These are phyloP conservation scores for Erythrobasidium yunnanense DNA, from an alignment of 768 basidiomycete species.

Conservation along the genomic window DNA sequence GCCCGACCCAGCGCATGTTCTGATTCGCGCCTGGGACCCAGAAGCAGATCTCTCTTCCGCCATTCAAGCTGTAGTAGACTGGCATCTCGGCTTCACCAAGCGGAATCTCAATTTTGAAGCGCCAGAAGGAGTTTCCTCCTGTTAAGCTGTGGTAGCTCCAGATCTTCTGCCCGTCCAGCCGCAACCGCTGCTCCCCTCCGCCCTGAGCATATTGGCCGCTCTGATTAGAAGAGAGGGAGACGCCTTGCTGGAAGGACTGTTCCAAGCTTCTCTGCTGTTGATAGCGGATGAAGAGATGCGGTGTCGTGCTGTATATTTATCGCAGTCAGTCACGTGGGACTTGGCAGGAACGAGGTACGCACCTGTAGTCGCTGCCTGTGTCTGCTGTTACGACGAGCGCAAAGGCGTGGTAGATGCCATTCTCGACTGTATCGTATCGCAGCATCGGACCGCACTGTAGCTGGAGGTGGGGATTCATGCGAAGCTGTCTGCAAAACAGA, in stretches of 20 bases:
- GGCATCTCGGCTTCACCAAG: conserved; percentile 60
- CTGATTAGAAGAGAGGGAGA: conserved; percentile 19
- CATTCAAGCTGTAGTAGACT: conserved; percentile 70
- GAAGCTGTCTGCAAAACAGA: background rate
- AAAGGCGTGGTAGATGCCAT: conserved; percentile 74
- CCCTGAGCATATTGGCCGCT: background rate
- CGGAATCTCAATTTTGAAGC: conserved; percentile 76
- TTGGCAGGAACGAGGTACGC: too few species aligned
- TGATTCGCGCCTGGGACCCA: conserved; percentile 66
- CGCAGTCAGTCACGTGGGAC: too few species aligned
- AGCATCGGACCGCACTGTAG: conserved; percentile 35
- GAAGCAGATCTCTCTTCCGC: conserved; percentile 53
- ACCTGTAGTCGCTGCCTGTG: conserved; percentile 65
- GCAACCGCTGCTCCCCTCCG: background rate
- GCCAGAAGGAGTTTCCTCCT: conserved; percentile 86
- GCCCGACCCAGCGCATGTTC: conserved; percentile 82
- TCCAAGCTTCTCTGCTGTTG: background rate
- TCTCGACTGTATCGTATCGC: conserved; percentile 60
- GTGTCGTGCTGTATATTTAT: conserved; percentile 23
- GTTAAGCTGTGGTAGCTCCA: conserved; percentile 35
- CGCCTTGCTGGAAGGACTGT: conserved; percentile 2
- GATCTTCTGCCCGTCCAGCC: conserved; percentile 32
- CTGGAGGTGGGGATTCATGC: conserved; percentile 31
- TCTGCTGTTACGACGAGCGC: conserved; percentile 80
- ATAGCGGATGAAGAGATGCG: background rate